Evolutionary conservation across 371 early-diverging fungal species (phyloP), one percentile per base, ranked within the genome.

Genomic region (Zychaea mexicana): DNA sequence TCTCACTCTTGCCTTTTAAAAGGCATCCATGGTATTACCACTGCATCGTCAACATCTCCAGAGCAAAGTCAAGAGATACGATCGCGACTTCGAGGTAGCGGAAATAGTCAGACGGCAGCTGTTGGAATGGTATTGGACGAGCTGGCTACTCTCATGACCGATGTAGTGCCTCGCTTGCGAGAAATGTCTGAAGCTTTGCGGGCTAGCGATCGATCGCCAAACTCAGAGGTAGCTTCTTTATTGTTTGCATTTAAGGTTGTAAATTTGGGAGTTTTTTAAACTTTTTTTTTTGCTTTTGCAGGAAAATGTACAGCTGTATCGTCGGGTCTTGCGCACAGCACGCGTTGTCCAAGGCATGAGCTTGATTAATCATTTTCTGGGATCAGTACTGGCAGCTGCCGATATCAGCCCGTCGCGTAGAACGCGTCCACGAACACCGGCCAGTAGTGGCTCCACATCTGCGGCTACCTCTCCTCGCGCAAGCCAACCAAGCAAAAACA

Each of bases 311-410:
- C 52, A 54, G 6, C 38, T 72, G 26, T 72, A 65, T 46, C 65
- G 65, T 39, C 65, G 72, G 7, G 68, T 67, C 5, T 46, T 72
- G 15, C 72, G 72, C n/a, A 69, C 77, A 28, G 76, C 81, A 58
- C 71, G 81, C 30, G 70, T 81, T 47, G 68, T 78, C n/a, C 81
- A 81, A 57, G 78, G 81, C 8, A 74, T 81, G 73, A 81, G 81
- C 52, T 47, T 78, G 27, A 76, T 81, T 32, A 70, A 76, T 33
- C 81, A 81, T 22, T 78, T 78, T 54, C 49, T 81, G 47, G 81
- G 78, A 3, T 78, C 81, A 0, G 77, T 81, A 12, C 64, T 81
- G 42, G 81, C 71, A 5, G 78, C 71, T 36, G 75, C 78, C 5
- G 81, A 81, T 61, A 46, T 79, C 38, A 71, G 67, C 33, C 52